A percentile compares a stretch with the other conserved stretches of the same genome.
phyloP scores from a whole-genome alignment of 129 eudicot genomes.

The Scalesia atractyloides region DNA sequence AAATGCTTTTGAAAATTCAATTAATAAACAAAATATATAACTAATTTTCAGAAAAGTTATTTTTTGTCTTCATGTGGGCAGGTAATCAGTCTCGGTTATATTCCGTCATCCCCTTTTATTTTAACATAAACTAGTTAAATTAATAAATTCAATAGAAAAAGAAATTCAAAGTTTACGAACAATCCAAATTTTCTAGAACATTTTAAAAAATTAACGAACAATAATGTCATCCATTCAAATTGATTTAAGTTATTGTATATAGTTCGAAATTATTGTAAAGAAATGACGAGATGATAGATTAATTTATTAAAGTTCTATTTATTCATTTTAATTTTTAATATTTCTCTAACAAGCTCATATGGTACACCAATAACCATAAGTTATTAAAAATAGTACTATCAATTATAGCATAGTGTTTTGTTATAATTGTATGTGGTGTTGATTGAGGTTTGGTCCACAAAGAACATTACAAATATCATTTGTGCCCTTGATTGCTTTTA shows the following conservation, averaged over 20 bases:
- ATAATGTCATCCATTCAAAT: constrained; percentile 7
- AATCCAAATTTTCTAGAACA: constrained; percentile 15
- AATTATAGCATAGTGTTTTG: no score
- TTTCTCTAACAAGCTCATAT: no score
- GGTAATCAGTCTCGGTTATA: constrained; percentile 27
- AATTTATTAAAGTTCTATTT: not conserved
- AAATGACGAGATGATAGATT: not conserved
- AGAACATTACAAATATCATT: no score
- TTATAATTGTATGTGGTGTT: no score
- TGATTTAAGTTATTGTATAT: not conserved
- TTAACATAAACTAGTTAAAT: constrained; percentile 16
- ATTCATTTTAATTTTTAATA: no score
- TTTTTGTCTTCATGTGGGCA: constrained; percentile 30
- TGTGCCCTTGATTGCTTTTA: no score
- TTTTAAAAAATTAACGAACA: not conserved
- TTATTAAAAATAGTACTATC: no score
- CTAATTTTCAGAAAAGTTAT: constrained; percentile 10
- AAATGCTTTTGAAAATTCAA: not conserved
- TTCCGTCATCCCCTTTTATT: constrained; percentile 12
- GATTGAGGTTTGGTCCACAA: no score
- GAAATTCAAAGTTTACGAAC: constrained; percentile 8
- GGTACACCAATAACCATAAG: no score
- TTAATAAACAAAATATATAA: not conserved
- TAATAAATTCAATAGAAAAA: not conserved
- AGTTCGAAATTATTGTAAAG: not conserved